These are phyloP conservation scores for Scenedesmus sp. DNA, from an alignment of 163 green algal genomes.

Conservation along the genomic window DNA sequence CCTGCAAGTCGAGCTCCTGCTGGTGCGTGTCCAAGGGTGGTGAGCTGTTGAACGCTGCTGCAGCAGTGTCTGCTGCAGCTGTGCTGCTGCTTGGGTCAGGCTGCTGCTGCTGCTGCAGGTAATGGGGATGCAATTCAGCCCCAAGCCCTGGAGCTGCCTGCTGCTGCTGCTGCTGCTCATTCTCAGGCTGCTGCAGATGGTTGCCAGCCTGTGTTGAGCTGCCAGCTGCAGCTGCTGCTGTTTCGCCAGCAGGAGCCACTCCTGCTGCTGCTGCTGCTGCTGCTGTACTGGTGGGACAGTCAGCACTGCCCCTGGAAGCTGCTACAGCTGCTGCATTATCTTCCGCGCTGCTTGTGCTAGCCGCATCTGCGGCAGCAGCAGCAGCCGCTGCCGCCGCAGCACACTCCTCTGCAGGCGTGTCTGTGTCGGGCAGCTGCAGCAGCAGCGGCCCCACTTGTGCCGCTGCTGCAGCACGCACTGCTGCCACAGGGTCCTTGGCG, in stretches of 20 bases:
- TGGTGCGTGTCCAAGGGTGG: neutral
- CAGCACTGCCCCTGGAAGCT: neutral
- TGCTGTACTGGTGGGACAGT: neutral
- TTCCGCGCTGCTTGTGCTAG: neutral
- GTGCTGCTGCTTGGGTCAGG: neutral
- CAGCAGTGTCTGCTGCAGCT: neutral
- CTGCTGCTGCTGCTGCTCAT: constrained; percentile 1
- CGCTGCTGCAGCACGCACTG: constrained; percentile 37
- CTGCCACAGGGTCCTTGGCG: constrained; percentile 12
- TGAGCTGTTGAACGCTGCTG: neutral
- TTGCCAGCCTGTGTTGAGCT: neutral
- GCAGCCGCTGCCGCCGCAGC: neutral
- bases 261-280: constrained; percentile 29
- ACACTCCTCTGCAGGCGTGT: neutral
- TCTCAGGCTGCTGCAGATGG: neutral
- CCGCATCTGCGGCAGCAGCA: neutral
- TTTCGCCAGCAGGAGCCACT: neutral
- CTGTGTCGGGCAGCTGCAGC: constrained; percentile 20
- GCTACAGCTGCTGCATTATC: neutral
- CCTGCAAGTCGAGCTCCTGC: neutral
- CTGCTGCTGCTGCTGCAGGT: neutral
- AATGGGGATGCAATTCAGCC: neutral
- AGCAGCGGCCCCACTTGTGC: constrained; percentile 35
- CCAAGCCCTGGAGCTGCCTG: neutral
- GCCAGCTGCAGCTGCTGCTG: neutral